Evolutionary conservation across 106 monocot species (phyloP), one percentile per base, ranked within the genome.

Genomic region (Platanthera zijinensis): DNA sequence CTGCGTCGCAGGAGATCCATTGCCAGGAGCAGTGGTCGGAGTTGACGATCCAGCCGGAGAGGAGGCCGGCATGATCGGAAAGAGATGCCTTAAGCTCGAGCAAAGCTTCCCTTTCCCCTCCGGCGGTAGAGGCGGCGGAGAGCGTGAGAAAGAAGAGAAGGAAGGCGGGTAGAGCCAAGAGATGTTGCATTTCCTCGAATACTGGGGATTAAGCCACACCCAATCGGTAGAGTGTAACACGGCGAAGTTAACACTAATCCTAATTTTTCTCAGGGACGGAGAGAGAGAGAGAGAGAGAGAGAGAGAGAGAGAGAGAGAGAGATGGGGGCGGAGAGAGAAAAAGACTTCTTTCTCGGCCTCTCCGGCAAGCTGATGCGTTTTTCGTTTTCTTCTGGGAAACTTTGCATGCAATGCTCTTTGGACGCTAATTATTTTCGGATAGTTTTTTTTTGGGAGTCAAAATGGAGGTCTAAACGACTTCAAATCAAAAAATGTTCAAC

Each of bases 11-110:
- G 10, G 67, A 67, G 11, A 67, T 39, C 67, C 67, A 67, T 25
- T 5, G 67, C 67, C 67, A 67, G 12, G 67, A 67, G 67, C 67
- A 67, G 39, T 67, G 67, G 0, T 67, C 67, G 10, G 67, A 67
- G 39, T 22, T 10, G 18, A 5, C 67, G 67, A 25, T 67, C 67
- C 67, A 67, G 10, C 39, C 32, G 12, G 67, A 67, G 32, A 67
- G 67, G 30, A 67, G 1, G 39, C 67, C 39, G 8, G 67, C 32
- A 10, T 22, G 30, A 22, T 67, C 67, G 32, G 67, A 67, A 12
- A 39, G 30, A 22, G 39, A 30, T 32, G 67, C 67, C 67, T 67
- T 67, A 12, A 67, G 13, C 13, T 67, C 67, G 11, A 67, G 67
- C 67, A 67, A 30, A 30, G 12, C 67, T 11, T 3, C 32, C 6